phyloP scores from a whole-genome alignment of 768 basidiomycete genomes.

The Cystofilobasidium capitatum region DNA sequence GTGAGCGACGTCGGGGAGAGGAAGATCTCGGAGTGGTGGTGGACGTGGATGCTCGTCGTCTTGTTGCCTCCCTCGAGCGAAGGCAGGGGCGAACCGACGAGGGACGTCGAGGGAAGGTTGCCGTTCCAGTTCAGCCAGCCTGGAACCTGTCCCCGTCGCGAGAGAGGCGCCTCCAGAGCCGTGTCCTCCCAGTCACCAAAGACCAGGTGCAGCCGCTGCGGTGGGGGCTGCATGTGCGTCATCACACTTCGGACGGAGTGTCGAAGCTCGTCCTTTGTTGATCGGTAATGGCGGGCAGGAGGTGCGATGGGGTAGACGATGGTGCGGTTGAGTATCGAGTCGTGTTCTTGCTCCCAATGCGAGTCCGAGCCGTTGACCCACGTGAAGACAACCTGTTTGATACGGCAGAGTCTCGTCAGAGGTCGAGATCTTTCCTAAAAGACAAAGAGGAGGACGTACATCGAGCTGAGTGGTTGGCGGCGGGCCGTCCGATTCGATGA shows the following conservation, averaged over 20 bases:
- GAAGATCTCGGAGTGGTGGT: conserved; percentile 20
- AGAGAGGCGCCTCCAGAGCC: too few species aligned
- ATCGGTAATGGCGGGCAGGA: conserved; percentile 16
- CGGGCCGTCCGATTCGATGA: neutral
- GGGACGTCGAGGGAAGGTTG: neutral
- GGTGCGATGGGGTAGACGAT: neutral
- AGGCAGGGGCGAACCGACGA: neutral
- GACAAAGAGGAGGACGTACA: neutral
- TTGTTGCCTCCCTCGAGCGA: neutral
- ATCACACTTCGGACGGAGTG: conserved; percentile 13
- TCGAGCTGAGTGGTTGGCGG: neutral
- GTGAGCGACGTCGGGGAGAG: neutral
- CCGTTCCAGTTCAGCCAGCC: conserved; percentile 22
- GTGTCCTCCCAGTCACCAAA: conserved; percentile 20
- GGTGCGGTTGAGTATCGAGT: conserved; percentile 1
- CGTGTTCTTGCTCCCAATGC: conserved; percentile 1
- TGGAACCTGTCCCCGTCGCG: conserved; percentile 19
- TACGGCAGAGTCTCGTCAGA: too few species aligned
- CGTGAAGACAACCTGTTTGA: conserved; percentile 17
- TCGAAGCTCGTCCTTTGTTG: conserved; percentile 20
- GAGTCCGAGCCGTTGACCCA: conserved; percentile 22
- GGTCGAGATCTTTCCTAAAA: too few species aligned
- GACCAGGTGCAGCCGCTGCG: conserved; percentile 19
- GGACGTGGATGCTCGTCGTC: neutral
- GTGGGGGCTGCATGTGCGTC: neutral